Conservation (phyloP, 441 rosid genomes). For the Bocquillonia castaneifolia region DNA sequence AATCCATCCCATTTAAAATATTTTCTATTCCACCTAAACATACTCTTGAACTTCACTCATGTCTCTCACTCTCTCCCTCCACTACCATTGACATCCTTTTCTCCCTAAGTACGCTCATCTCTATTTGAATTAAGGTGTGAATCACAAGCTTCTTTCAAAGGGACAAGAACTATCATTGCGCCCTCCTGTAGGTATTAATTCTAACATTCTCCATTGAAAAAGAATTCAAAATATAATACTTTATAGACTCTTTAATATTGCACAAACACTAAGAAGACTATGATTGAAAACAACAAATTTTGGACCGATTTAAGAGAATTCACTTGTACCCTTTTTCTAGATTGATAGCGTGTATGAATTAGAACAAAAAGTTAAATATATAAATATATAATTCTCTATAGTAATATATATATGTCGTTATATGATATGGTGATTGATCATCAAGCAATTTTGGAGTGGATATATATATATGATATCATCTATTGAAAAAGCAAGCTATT, state of each 20-base stretch:
- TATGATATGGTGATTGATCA: conserved; percentile 40
- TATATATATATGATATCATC: conserved; percentile 22
- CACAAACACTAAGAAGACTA: conserved; percentile 17
- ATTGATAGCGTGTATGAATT: conserved; percentile 11
- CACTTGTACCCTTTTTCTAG: conserved; percentile 10
- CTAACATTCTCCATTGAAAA: conserved; percentile 25
- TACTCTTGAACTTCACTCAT: conserved; percentile 42
- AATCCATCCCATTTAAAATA: background rate
- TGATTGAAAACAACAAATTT: conserved; percentile 23
- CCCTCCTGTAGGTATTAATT: conserved; percentile 29
- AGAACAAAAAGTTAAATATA: background rate
- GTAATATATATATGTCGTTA: conserved; percentile 24
- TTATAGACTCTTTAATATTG: conserved; percentile 23
- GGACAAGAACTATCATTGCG: conserved; percentile 46
- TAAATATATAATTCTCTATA: too few relatives aligned
- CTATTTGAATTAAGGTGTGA: conserved; percentile 38
- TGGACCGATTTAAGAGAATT: conserved; percentile 22
- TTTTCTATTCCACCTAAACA: background rate
- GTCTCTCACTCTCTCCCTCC: conserved; percentile 7
- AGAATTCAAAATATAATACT: conserved; percentile 14
- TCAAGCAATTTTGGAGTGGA: conserved; percentile 32
- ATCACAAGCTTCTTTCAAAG: conserved; percentile 44
- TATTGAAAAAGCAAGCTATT: conserved; percentile 20
- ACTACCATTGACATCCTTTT: background rate
- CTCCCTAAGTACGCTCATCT: background rate